Evolutionary conservation across 345 rosid genomes (phyloP), one percentile per base, ranked within the genome.

Genomic region (Arabis alpina): DNA sequence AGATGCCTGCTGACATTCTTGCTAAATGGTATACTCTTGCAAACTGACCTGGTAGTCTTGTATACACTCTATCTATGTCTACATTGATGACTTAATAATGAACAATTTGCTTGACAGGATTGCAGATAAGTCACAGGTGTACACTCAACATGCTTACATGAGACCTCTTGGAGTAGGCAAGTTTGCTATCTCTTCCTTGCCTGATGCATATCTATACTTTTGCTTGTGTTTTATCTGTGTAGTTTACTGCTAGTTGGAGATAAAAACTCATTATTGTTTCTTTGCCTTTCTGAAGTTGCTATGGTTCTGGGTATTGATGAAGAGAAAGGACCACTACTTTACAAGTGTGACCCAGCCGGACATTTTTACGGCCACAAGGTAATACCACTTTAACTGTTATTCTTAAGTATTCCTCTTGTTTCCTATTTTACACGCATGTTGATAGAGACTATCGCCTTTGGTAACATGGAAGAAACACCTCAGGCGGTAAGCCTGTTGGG

Each of bases 91-190:
- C 24, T 11, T 60, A 37, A 75, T 55, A 5, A 15, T 61, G 59
- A 61, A 43, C 15, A 5, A 34, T 44, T 61, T 30, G 40, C 16
- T 13, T 72, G 69, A 36, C 74, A 94, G 99, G 99, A 87, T 95
- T 80, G 97, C 99, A 0, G 98, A 95, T 77, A 92, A 95, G 68
- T 92, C 99, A 28, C 99, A 95, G 73, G 88, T 95, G 59, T 95
- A 95, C 69, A 95, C 99, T 56, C 99, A 95, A 64, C 98, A 95
- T 85, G 99, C 98, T 60, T 95, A 95, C 76, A 95, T 92, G 99
- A 88, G 99, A 82, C 99, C 99, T 11, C 99, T 95, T 77, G 99
- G 99, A 72, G 96, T 95, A 66, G 97, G 99, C 85, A 76, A 53
- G 87, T 79, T 65, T 79, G 70, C 68, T 12, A 6, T 62, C 72